phyloP scores from a whole-genome alignment of 1,284 basidiomycete species.

The Leccinum subfulvum region DNA sequence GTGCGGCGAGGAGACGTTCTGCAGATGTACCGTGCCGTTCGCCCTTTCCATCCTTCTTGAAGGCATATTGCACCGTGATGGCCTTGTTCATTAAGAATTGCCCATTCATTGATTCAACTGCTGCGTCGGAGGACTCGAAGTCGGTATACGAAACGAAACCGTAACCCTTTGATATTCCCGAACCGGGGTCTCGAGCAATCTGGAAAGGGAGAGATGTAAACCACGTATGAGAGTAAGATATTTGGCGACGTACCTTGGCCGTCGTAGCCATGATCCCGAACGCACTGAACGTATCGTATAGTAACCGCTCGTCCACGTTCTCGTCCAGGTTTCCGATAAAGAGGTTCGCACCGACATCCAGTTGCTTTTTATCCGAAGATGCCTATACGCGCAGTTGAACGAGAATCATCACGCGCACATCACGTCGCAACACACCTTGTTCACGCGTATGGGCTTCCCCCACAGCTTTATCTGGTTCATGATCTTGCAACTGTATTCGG shows the following conservation, averaged over 20 bases:
- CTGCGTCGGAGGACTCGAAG: conserved; percentile 95
- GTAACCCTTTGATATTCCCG: conserved; percentile 90
- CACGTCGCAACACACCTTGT: conserved; percentile 15
- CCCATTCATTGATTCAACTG: conserved; percentile 94
- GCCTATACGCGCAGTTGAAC: conserved; percentile 20
- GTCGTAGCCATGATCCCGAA: conserved; percentile 94
- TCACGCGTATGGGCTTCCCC: conserved; percentile 94
- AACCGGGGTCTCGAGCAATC: conserved; percentile 87
- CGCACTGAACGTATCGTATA: conserved; percentile 94
- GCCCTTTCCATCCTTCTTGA: conserved; percentile 98
- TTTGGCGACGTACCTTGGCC: conserved; percentile 71
- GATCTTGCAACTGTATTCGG: conserved; percentile 99
- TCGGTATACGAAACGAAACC: conserved; percentile 97
- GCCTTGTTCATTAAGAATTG: conserved; percentile 99
- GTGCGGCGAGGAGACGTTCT: conserved; percentile 90
- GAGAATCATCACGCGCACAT: not conserved
- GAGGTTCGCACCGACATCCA: conserved; percentile 96
- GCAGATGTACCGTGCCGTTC: conserved; percentile 96
- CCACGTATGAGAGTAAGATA: not conserved
- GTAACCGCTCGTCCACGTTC: conserved; percentile 87
- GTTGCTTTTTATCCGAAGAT: conserved; percentile 77
- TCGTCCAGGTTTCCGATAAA: conserved; percentile 96
- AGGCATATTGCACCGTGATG: conserved; percentile 94
- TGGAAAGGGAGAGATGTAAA: conserved; percentile 33
- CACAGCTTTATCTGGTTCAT: conserved; percentile 99